Conservation (phyloP, 805 yeast species). For the Saturnispora mendoncae region DNA sequence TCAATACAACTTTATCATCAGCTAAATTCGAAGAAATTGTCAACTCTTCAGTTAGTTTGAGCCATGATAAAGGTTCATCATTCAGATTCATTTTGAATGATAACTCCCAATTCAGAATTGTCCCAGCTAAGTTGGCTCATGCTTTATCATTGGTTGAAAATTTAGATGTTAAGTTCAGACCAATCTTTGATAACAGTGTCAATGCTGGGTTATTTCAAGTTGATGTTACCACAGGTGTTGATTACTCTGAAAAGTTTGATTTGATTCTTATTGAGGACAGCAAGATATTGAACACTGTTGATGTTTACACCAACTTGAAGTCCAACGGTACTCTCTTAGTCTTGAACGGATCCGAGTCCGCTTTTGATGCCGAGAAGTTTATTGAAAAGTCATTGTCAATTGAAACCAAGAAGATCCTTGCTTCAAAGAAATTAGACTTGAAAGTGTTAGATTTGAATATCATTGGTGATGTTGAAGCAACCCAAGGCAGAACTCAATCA, state of each 20-base stretch:
- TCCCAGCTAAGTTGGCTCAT: slow-evolving; percentile 59
- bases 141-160: slow-evolving; percentile 56
- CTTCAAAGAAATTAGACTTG: slow-evolving; percentile 44
- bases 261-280: slow-evolving; percentile 55
- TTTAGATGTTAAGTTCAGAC: slow-evolving; percentile 44
- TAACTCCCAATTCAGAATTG: slow-evolving; percentile 42
- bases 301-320: slow-evolving; percentile 53
- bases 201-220: slow-evolving; percentile 73
- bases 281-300: slow-evolving; percentile 45
- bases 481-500: slow-evolving; percentile 65
- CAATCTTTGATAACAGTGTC: slow-evolving; percentile 61
- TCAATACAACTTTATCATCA: slow-evolving; percentile 21
- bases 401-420: slow-evolving; percentile 43
- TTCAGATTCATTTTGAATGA: slow-evolving; percentile 64
- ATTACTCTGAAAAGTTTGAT: slow-evolving; percentile 48
- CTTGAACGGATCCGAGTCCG: slow-evolving; percentile 27
- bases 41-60: not conserved
- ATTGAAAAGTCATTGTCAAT: slow-evolving; percentile 45
- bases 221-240: slow-evolving; percentile 35
- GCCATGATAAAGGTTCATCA: slow-evolving; percentile 23
- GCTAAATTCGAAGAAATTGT: slow-evolving; percentile 25
- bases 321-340: slow-evolving; percentile 49
- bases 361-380: slow-evolving; percentile 37
- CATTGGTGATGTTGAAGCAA: slow-evolving; percentile 58
- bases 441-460: slow-evolving; percentile 52